Evolutionary conservation across 2,329 filamentous ascomycete species (phyloP).

Genomic region (Fusarium papillatum): DNA sequence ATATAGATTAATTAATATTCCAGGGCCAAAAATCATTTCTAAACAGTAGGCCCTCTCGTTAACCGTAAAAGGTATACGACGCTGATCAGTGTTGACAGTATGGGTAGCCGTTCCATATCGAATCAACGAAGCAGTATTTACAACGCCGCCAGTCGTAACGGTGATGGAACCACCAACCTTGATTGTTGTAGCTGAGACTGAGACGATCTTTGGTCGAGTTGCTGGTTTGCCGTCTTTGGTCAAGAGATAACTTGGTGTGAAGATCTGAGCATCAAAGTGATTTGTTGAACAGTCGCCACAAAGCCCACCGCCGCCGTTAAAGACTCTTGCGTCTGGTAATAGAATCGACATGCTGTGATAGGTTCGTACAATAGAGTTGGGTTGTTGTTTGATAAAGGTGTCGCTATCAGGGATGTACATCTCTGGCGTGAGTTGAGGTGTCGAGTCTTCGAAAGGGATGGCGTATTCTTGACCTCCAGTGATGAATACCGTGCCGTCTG

Average conservation of each 20-base stretch:
- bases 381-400: slow-evolving; percentile 18
- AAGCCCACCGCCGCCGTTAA: slow-evolving; percentile 32
- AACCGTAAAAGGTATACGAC: no score
- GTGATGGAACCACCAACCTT: slow-evolving; percentile 22
- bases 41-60: no score
- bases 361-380: slow-evolving; percentile 25
- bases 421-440: slow-evolving; percentile 23
- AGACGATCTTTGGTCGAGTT: slow-evolving; percentile 16
- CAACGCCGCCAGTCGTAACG: slow-evolving; percentile 1
- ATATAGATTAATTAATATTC: no score
- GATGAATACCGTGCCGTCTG: slow-evolving; percentile 62
- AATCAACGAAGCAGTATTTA: slow-evolving; percentile 14
- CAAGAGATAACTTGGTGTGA: slow-evolving; percentile 27
- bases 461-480: slow-evolving; percentile 53
- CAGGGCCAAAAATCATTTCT: no score
- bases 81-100: slow-evolving; percentile 34
- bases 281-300: slow-evolving; percentile 28
- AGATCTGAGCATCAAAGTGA: slow-evolving; percentile 37
- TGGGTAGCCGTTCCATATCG: slow-evolving; percentile 34
- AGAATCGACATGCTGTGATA: slow-evolving; percentile 34
- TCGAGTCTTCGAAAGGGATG: slow-evolving; percentile 32
- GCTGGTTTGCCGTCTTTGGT: slow-evolving; percentile 23
- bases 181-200: background rate
- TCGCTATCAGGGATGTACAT: slow-evolving; percentile 18
- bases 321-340: slow-evolving; percentile 27